Conservation (phyloP, 2,329 filamentous ascomycete genomes). For the Hypoxylon sp. region DNA sequence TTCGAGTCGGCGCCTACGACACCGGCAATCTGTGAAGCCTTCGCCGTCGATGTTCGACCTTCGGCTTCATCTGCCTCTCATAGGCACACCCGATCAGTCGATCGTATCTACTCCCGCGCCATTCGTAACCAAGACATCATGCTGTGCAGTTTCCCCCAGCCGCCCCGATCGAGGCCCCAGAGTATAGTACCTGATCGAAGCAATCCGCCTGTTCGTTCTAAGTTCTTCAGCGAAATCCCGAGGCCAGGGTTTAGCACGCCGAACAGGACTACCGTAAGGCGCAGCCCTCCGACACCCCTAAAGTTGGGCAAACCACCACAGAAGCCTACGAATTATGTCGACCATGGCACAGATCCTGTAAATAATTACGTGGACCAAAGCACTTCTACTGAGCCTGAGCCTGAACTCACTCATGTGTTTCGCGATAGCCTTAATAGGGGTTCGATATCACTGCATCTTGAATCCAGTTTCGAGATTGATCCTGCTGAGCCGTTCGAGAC, state of each 20-base stretch:
- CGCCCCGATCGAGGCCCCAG: conserved; percentile 18
- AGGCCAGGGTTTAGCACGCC: conserved; percentile 35
- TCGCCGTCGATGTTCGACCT: conserved; percentile 39
- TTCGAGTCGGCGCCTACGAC: conserved; percentile 38
- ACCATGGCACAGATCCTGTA: conserved; percentile 35
- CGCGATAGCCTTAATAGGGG: conserved; percentile 50
- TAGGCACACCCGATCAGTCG: conserved; percentile 38
- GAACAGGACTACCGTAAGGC: conserved; percentile 36
- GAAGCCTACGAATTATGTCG: conserved; percentile 27
- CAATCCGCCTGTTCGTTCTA: conserved; percentile 30
- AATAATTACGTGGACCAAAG: conserved; percentile 38
- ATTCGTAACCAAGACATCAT: conserved; percentile 40
- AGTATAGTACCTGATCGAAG: conserved; percentile 8
- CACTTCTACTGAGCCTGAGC: conserved; percentile 17
- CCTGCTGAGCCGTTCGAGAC: conserved; percentile 48
- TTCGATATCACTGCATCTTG: conserved; percentile 18
- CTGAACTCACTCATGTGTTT: conserved; percentile 47
- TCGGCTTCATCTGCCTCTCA: conserved; percentile 20
- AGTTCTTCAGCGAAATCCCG: conserved; percentile 32
- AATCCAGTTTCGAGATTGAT: conserved; percentile 25
- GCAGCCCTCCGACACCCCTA: conserved; percentile 37
- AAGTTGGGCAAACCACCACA: conserved; percentile 29
- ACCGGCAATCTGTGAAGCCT: conserved; percentile 42
- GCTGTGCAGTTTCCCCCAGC: conserved; percentile 32
- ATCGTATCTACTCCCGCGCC: conserved; percentile 38